These are phyloP conservation scores for Wickerhamomyces bovis DNA, from an alignment of 805 yeast genomes.

Conservation along the genomic window DNA sequence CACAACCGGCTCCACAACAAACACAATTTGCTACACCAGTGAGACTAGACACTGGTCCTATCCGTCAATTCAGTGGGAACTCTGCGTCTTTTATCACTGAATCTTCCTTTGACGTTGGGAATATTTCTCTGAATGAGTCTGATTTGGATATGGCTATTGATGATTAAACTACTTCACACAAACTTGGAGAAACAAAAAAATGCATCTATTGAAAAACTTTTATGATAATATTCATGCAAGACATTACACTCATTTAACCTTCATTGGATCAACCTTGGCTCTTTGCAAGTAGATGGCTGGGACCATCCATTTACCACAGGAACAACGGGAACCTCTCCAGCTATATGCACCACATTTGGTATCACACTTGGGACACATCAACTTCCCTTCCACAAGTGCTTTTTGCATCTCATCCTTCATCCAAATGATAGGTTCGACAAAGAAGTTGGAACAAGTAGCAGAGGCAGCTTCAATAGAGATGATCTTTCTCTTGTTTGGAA, in stretches of 20 bases:
- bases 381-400: constrained; percentile 81
- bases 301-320: constrained; percentile 93
- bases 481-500: constrained; percentile 55
- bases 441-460: constrained; percentile 71
- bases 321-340: constrained; percentile 93
- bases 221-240: no score
- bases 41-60: constrained; percentile 2
- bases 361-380: constrained; percentile 77
- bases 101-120: constrained; percentile 17
- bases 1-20: constrained; percentile 7
- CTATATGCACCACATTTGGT: constrained; percentile 86
- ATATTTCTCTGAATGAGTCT: constrained; percentile 27
- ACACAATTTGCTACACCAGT: constrained; percentile 12
- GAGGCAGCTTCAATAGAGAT: constrained; percentile 53
- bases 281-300: constrained; percentile 83
- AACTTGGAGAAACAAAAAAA: no score
- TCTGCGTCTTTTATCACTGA: constrained; percentile 7
- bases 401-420: constrained; percentile 72
- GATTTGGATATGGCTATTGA: constrained; percentile 42
- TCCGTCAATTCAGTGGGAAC: neutral
- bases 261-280: constrained; percentile 67
- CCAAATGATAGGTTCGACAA: constrained; percentile 88
- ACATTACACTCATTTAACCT: constrained; percentile 4
- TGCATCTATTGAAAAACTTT: no score
- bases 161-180: constrained; percentile 14